Percentiles rank a stretch among this genome's conserved stretches.
Conservation (phyloP, 2,329 filamentous ascomycete species). For the Fusarium irregulare region DNA sequence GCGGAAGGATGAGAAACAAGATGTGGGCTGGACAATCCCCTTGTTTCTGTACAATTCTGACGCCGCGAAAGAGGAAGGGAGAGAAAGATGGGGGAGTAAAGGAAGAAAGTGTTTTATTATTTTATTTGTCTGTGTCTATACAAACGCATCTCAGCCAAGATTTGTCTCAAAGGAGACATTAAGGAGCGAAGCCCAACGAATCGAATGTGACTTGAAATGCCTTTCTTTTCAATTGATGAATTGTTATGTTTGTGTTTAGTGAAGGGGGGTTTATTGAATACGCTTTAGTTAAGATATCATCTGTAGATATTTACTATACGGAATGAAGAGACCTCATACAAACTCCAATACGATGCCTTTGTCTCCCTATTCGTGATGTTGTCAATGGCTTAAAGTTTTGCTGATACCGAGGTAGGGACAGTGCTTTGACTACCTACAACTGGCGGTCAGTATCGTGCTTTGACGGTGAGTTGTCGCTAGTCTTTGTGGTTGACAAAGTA, state of each 20-base stretch:
- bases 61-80: constrained; percentile 25
- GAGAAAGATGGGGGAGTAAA: not conserved
- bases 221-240: constrained; percentile 15
- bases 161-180: constrained; percentile 42
- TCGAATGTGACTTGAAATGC: constrained; percentile 18
- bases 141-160: constrained; percentile 43
- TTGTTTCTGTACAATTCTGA: constrained; percentile 20
- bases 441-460: constrained; percentile 2
- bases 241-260: constrained; percentile 19
- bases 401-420: not conserved
- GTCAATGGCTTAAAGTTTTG: not conserved
- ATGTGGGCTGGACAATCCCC: constrained; percentile 37
- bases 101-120: constrained; percentile 27
- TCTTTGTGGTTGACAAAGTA: not conserved
- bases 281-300: not conserved
- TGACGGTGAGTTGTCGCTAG: not conserved
- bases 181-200: constrained; percentile 41
- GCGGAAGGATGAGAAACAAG: constrained; percentile 27
- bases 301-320: constrained; percentile 2
- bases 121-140: constrained; percentile 44
- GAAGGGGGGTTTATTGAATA: constrained; percentile 1
- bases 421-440: not conserved
- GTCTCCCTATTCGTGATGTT: not conserved
- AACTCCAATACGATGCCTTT: not conserved
- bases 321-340: constrained; percentile 19